Percentiles rank a stretch among this genome's conserved stretches.
Evolutionary conservation across 108 stramenopile genomes (phyloP).

Genomic region (Pseudonitzschia delicatissima): DNA sequence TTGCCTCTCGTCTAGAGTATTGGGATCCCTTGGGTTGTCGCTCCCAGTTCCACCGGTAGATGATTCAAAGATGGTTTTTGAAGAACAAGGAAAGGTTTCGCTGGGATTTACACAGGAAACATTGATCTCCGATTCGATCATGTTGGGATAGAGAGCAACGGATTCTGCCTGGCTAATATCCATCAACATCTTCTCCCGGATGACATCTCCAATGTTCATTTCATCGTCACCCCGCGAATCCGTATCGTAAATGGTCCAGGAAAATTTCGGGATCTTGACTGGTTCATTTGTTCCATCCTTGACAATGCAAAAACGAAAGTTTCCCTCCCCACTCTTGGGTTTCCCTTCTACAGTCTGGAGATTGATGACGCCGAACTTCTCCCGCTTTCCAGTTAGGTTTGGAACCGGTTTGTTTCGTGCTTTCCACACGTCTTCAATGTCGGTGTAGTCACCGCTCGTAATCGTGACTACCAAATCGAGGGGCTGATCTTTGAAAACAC

Average conservation of each 20-base stretch:
- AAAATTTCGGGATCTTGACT: neutral
- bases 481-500: neutral
- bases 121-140: neutral
- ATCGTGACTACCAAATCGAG: neutral
- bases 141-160: neutral
- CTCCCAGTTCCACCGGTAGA: neutral
- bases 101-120: neutral
- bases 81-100: too few relatives aligned
- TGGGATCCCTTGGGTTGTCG: slow-evolving; percentile 6
- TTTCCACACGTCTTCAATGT: neutral
- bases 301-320: neutral
- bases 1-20: neutral
- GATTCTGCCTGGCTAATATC: neutral
- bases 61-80: neutral
- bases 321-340: slow-evolving; percentile 1
- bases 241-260: neutral
- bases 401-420: neutral
- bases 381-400: neutral
- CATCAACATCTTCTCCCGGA: neutral
- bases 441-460: neutral
- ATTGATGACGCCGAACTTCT: neutral
- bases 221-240: neutral
- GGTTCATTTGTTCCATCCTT: neutral
- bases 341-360: slow-evolving; percentile 6
- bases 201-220: neutral